phyloP scores from a whole-genome alignment of 2,329 filamentous ascomycete genomes.

The Monascus ruber region DNA sequence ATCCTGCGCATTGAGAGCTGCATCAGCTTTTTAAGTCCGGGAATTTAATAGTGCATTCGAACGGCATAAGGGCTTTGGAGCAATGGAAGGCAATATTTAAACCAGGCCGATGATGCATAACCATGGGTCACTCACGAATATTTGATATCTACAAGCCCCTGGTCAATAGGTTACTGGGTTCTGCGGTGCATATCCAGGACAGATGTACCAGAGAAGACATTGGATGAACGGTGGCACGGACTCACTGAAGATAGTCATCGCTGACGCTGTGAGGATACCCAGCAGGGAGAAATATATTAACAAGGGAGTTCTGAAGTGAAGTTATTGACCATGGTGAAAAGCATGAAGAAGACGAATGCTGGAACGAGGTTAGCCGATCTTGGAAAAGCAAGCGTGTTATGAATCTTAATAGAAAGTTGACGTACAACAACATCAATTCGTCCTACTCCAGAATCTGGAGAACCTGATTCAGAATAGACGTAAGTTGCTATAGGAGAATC shows the following conservation, averaged over 20 bases:
- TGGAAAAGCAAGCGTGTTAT: too few species aligned
- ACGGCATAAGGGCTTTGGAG: too few species aligned
- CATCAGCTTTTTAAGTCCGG: background rate
- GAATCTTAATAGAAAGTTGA: background rate
- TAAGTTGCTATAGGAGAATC: slow-evolving; percentile 40
- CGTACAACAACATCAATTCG: slow-evolving; percentile 36
- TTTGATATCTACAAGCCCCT: slow-evolving; percentile 47
- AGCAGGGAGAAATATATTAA: slow-evolving; percentile 72
- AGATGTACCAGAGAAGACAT: background rate
- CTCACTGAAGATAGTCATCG: slow-evolving; percentile 63
- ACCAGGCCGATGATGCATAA: background rate
- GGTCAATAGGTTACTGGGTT: background rate
- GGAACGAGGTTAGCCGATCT: background rate
- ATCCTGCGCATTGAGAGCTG: slow-evolving; percentile 16
- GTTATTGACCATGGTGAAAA: slow-evolving; percentile 13
- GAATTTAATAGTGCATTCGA: too few species aligned
- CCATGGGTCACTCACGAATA: slow-evolving; percentile 44
- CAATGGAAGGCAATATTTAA: background rate
- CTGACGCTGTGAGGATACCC: slow-evolving; percentile 85
- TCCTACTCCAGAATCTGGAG: background rate
- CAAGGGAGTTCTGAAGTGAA: slow-evolving; percentile 26
- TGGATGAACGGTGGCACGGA: slow-evolving; percentile 1
- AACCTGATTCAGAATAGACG: slow-evolving; percentile 27
- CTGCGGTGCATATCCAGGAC: slow-evolving; percentile 1
- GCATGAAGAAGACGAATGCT: slow-evolving; percentile 8